A percentile compares a stretch with the other conserved stretches of the same genome.
phyloP scores from a whole-genome alignment of 1,139 yeast genomes.

The Maudiozyma humilis region DNA sequence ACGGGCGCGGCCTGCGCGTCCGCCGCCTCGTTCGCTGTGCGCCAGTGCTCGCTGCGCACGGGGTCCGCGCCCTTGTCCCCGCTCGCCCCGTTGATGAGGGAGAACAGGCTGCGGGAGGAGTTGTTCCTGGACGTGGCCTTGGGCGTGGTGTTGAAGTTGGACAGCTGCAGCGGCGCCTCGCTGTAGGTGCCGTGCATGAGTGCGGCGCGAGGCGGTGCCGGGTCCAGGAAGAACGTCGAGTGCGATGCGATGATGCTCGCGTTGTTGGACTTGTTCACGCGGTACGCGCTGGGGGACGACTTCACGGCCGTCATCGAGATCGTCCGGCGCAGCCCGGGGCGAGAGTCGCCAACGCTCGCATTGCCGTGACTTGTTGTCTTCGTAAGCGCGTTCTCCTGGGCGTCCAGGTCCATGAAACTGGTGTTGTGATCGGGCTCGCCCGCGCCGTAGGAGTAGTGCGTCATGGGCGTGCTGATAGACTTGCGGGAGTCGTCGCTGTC shows the following conservation, averaged over 20 bases:
- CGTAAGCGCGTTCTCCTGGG: neutral
- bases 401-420: neutral
- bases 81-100: neutral
- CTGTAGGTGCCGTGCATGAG: conserved; percentile 31
- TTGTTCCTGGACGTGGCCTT: conserved; percentile 21
- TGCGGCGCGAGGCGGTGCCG: conserved; percentile 26
- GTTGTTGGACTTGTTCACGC: conserved; percentile 1
- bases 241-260: conserved; percentile 8
- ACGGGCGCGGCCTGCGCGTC: neutral
- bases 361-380: neutral
- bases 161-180: conserved; percentile 26
- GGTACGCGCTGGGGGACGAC: neutral
- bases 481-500: too few species aligned
- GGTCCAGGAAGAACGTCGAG: conserved; percentile 29
- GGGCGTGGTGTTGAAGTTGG: conserved; percentile 24
- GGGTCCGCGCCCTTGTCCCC: neutral
- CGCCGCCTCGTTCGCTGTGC: too few species aligned
- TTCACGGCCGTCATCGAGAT: conserved; percentile 26
- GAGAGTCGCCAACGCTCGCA: neutral
- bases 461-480: neutral
- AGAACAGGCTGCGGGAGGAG: conserved; percentile 10
- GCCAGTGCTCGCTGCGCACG: neutral
- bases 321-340: conserved; percentile 23
- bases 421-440: neutral
- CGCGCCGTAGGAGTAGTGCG: neutral